Evolutionary conservation across 2,329 filamentous ascomycete species (phyloP).

Genomic region (Teratosphaeria pseudoeucalypti): DNA sequence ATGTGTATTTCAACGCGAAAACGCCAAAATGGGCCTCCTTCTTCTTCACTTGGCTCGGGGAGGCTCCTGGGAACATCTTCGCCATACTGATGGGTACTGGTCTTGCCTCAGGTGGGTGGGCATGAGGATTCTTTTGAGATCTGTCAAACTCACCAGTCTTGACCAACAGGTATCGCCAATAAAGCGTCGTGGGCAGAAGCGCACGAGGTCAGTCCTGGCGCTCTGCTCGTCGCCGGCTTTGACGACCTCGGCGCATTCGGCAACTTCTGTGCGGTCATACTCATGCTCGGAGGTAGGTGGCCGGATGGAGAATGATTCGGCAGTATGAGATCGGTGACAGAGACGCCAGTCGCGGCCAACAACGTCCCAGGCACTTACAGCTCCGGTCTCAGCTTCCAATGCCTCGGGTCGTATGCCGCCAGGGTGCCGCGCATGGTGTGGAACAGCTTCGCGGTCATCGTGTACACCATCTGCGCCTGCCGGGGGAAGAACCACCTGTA

Average conservation of each 20-base stretch:
- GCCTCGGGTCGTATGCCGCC: not conserved
- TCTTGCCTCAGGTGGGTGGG: slow-evolving; percentile 46
- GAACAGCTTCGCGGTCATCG: slow-evolving; percentile 16
- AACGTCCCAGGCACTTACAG: slow-evolving; percentile 37
- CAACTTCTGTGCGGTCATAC: slow-evolving; percentile 33
- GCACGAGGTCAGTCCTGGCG: slow-evolving; percentile 26
- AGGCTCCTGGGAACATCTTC: slow-evolving; percentile 49
- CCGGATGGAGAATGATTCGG: not conserved
- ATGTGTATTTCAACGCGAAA: slow-evolving; percentile 53
- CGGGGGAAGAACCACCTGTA: slow-evolving; percentile 33
- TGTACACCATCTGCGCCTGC: slow-evolving; percentile 30
- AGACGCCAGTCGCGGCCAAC: slow-evolving; percentile 22
- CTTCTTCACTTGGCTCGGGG: slow-evolving; percentile 45
- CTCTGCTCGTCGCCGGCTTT: slow-evolving; percentile 30
- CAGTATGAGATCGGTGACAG: not conserved
- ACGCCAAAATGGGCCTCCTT: slow-evolving; percentile 47
- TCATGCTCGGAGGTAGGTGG: slow-evolving; percentile 25
- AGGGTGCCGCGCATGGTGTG: slow-evolving; percentile 10
- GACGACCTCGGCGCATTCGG: slow-evolving; percentile 32
- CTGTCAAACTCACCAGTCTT: not conserved
- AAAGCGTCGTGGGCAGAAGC: slow-evolving; percentile 21
- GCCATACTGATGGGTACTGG: slow-evolving; percentile 53
- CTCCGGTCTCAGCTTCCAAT: slow-evolving; percentile 33
- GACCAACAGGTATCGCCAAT: not conserved
- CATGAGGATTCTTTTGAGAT: not conserved